These are phyloP conservation scores for Sporothrix luriei DNA, from an alignment of 2,329 filamentous ascomycete genomes.

Conservation along the genomic window DNA sequence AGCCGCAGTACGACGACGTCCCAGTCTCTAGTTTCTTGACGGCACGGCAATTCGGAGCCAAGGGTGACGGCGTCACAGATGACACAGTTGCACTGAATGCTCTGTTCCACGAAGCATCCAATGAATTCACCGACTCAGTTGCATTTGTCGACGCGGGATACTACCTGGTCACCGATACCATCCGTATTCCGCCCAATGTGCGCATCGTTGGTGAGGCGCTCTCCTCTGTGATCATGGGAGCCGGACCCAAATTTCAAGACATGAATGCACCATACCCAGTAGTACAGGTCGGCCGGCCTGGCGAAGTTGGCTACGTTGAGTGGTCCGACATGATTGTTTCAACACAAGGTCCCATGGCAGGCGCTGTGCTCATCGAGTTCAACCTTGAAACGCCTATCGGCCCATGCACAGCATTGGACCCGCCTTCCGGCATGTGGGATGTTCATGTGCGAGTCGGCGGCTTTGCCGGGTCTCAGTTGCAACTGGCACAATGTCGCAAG, in stretches of 20 bases:
- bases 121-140: slow-evolving; percentile 50
- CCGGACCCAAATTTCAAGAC: slow-evolving; percentile 59
- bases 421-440: slow-evolving; percentile 67
- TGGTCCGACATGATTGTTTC: slow-evolving; percentile 72
- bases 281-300: slow-evolving; percentile 61
- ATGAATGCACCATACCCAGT: slow-evolving; percentile 64
- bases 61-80: slow-evolving; percentile 73
- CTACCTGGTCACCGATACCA: slow-evolving; percentile 61
- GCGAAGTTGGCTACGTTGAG: slow-evolving; percentile 67
- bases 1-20: slow-evolving; percentile 71
- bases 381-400: slow-evolving; percentile 59
- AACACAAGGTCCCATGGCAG: slow-evolving; percentile 66
- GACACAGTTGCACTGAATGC: slow-evolving; percentile 71
- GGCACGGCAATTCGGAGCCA: slow-evolving; percentile 67
- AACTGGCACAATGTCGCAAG: slow-evolving; percentile 68
- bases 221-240: slow-evolving; percentile 58
- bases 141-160: slow-evolving; percentile 65
- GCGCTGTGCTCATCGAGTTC: slow-evolving; percentile 72
- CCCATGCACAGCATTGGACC: slow-evolving; percentile 33
- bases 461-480: slow-evolving; percentile 67
- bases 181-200: slow-evolving; percentile 52
- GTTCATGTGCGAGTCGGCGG: slow-evolving; percentile 75
- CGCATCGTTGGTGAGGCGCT: slow-evolving; percentile 64
- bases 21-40: slow-evolving; percentile 65
- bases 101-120: slow-evolving; percentile 40